phyloP scores from a whole-genome alignment of 2,329 filamentous ascomycete species.

The Knoxdaviesia capensis region DNA sequence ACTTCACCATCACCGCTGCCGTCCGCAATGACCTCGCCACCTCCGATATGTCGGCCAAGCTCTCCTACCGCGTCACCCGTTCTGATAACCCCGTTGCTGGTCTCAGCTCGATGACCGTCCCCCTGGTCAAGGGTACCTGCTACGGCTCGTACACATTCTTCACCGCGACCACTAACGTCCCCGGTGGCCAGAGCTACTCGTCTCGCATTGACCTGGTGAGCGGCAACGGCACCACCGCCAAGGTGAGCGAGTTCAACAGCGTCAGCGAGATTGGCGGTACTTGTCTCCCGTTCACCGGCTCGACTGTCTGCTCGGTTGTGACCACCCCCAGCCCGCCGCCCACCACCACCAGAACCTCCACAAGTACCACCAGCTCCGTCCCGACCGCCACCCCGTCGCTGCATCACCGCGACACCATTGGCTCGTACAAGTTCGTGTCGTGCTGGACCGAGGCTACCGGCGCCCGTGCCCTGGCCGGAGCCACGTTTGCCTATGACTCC shows the following conservation, averaged over 20 bases:
- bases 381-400: constrained; percentile 11
- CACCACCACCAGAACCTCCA: constrained; percentile 9
- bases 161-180: constrained; percentile 19
- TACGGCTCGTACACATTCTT: constrained; percentile 28
- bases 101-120: constrained; percentile 16
- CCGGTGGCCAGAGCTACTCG: constrained; percentile 22
- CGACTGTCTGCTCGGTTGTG: neutral
- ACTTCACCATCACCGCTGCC: constrained; percentile 23
- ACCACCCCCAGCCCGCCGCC: constrained; percentile 1
- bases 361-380: constrained; percentile 7
- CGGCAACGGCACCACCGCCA: constrained; percentile 17
- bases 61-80: constrained; percentile 22
- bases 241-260: constrained; percentile 27
- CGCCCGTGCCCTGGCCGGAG: constrained; percentile 20
- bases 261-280: constrained; percentile 21
- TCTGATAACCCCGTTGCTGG: constrained; percentile 15
- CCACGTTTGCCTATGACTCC: constrained; percentile 20
- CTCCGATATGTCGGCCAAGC: constrained; percentile 18
- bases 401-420: constrained; percentile 17
- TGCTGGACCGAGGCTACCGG: constrained; percentile 27
- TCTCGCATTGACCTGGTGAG: constrained; percentile 24
- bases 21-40: constrained; percentile 25
- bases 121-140: constrained; percentile 21
- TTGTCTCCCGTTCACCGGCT: constrained; percentile 19
- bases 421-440: constrained; percentile 22